These are phyloP conservation scores for Drechslerella dactyloides DNA, from an alignment of 2,329 filamentous ascomycete genomes.

Conservation along the genomic window DNA sequence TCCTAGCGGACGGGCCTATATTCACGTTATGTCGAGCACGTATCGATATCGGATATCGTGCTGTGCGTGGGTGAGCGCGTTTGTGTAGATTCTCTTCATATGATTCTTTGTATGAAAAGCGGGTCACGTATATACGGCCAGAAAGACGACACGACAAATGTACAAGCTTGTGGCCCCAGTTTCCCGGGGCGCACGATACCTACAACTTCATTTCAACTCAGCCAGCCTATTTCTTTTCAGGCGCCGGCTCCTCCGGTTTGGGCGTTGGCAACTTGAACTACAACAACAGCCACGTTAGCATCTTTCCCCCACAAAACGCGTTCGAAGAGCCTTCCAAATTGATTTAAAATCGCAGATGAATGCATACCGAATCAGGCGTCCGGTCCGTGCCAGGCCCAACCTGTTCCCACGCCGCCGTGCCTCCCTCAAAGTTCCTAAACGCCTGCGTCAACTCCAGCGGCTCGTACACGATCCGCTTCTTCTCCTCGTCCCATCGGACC, in stretches of 20 bases:
- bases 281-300: conserved; percentile 13
- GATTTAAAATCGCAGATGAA: neutral
- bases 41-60: no score
- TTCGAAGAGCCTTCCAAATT: no score
- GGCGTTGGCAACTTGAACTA: conserved; percentile 92
- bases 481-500: conserved; percentile 97
- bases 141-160: conserved; percentile 24
- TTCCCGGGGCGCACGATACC: neutral
- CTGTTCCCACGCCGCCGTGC: conserved; percentile 73
- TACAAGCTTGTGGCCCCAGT: conserved; percentile 18
- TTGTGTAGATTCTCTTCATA: neutral
- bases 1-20: no score
- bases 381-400: conserved; percentile 60
- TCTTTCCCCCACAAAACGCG: neutral
- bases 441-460: conserved; percentile 97
- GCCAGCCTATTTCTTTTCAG: conserved; percentile 26
- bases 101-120: conserved; percentile 4
- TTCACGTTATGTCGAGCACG: no score
- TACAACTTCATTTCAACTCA: neutral
- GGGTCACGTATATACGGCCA: conserved; percentile 30
- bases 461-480: conserved; percentile 98
- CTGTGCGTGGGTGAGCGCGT: neutral
- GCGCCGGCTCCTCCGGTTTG: conserved; percentile 72
- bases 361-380: conserved; percentile 53
- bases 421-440: conserved; percentile 97